Conservation (phyloP, 176 grass and related monocot species). For the Zoysia pacifica region DNA sequence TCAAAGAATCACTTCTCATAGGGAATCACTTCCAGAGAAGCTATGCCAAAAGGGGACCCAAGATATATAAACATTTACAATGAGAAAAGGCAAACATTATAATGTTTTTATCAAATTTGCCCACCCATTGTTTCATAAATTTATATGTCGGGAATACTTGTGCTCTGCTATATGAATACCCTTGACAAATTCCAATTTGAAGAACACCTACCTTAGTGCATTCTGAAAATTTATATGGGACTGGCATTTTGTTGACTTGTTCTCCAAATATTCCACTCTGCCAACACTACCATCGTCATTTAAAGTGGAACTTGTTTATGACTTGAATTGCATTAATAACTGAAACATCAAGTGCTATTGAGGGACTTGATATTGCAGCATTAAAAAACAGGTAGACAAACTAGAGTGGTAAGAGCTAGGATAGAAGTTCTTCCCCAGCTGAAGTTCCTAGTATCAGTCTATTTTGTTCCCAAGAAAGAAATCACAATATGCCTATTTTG, state of each 20-base stretch:
- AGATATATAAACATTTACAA: too few relatives aligned
- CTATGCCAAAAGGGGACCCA: too few relatives aligned
- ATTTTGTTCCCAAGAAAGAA: neutral
- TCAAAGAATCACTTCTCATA: too few relatives aligned
- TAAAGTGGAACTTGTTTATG: neutral
- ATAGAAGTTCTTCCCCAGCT: neutral
- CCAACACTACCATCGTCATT: neutral
- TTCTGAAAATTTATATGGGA: neutral
- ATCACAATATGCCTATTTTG: neutral
- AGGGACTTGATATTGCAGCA: neutral
- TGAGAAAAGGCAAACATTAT: too few relatives aligned
- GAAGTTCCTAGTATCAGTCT: neutral
- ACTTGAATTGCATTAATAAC: neutral
- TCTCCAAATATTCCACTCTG: neutral
- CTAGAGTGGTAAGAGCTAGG: neutral
- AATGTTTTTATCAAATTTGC: too few relatives aligned
- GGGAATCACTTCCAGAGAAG: too few relatives aligned
- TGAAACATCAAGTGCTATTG: neutral
- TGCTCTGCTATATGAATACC: too few relatives aligned
- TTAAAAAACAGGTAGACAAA: neutral
- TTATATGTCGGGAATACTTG: too few relatives aligned
- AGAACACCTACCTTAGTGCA: too few relatives aligned
- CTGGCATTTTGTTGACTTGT: neutral
- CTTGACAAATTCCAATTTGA: too few relatives aligned
- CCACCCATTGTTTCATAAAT: too few relatives aligned